These are phyloP conservation scores for Sporobolomyces phaffii DNA, from an alignment of 768 basidiomycete genomes.

Conservation along the genomic window DNA sequence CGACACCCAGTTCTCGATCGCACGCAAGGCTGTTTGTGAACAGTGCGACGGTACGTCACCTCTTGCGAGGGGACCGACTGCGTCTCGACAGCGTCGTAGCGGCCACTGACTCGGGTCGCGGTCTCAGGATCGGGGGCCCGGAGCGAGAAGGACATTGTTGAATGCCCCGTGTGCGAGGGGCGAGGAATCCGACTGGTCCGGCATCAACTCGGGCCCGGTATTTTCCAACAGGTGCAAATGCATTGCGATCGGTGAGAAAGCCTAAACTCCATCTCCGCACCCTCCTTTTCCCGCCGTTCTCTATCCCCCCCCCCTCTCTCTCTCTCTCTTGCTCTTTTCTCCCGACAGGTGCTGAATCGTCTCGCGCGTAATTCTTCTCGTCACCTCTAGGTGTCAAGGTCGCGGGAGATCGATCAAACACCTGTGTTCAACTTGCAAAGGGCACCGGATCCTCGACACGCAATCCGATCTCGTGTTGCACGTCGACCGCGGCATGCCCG, in stretches of 20 bases:
- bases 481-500: constrained; percentile 78
- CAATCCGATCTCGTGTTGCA: constrained; percentile 78
- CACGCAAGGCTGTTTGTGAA: constrained; percentile 87
- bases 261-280: too few species aligned
- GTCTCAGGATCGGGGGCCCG: constrained; percentile 74
- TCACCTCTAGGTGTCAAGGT: constrained; percentile 58
- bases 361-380: constrained; percentile 48
- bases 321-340: background rate
- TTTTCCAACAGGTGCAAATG: constrained; percentile 46
- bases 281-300: too few species aligned
- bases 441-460: constrained; percentile 47
- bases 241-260: constrained; percentile 48
- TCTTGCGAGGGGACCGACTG: too few species aligned
- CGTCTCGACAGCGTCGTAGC: background rate
- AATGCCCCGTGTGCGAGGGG: constrained; percentile 77
- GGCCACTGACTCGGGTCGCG: too few species aligned
- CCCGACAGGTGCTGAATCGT: background rate
- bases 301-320: background rate
- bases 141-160: constrained; percentile 55
- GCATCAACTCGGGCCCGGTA: constrained; percentile 63
- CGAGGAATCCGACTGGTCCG: constrained; percentile 75
- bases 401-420: constrained; percentile 71
- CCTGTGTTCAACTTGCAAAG: constrained; percentile 73
- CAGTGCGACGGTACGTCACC: constrained; percentile 79
- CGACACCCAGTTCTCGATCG: constrained; percentile 70